Evolutionary conservation across 1,284 basidiomycete species (phyloP).

Genomic region (Athelia sp.): DNA sequence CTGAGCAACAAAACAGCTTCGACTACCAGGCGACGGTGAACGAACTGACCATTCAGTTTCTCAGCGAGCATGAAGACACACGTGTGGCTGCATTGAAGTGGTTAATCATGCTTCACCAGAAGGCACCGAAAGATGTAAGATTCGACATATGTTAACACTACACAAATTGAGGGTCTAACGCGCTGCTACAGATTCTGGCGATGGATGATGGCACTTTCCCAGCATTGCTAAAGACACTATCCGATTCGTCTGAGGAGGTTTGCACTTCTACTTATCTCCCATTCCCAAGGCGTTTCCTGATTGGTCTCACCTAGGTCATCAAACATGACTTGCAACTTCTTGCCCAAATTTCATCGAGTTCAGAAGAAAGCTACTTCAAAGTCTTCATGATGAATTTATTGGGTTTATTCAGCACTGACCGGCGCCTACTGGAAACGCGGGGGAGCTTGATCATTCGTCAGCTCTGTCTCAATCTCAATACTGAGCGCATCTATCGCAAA

Average conservation of each 20-base stretch:
- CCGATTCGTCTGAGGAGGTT: slow-evolving; percentile 94
- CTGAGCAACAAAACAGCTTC: slow-evolving; percentile 73
- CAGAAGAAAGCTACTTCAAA: slow-evolving; percentile 94
- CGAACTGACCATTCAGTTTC: slow-evolving; percentile 87
- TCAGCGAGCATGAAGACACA: slow-evolving; percentile 96
- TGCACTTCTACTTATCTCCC: slow-evolving; percentile 7
- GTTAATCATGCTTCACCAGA: slow-evolving; percentile 98
- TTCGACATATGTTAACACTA: not conserved
- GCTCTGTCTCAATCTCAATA: slow-evolving; percentile 90
- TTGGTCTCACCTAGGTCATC: slow-evolving; percentile 59
- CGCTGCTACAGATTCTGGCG: slow-evolving; percentile 70
- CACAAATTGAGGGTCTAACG: not conserved
- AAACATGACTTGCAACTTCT: slow-evolving; percentile 94
- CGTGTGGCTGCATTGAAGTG: slow-evolving; percentile 94
- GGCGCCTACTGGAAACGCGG: slow-evolving; percentile 84
- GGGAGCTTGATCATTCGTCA: slow-evolving; percentile 97
- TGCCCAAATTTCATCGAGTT: slow-evolving; percentile 93
- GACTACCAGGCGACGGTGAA: slow-evolving; percentile 93
- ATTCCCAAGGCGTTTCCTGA: slow-evolving; percentile 1
- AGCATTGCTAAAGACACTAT: slow-evolving; percentile 91
- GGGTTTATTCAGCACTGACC: slow-evolving; percentile 93
- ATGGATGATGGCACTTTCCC: slow-evolving; percentile 98
- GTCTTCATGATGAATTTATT: slow-evolving; percentile 94
- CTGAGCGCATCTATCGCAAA: slow-evolving; percentile 92
- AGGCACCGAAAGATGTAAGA: slow-evolving; percentile 87